These are phyloP conservation scores for Cunninghamia lanceolata DNA, from an alignment of 75 land plant species.

Conservation along the genomic window DNA sequence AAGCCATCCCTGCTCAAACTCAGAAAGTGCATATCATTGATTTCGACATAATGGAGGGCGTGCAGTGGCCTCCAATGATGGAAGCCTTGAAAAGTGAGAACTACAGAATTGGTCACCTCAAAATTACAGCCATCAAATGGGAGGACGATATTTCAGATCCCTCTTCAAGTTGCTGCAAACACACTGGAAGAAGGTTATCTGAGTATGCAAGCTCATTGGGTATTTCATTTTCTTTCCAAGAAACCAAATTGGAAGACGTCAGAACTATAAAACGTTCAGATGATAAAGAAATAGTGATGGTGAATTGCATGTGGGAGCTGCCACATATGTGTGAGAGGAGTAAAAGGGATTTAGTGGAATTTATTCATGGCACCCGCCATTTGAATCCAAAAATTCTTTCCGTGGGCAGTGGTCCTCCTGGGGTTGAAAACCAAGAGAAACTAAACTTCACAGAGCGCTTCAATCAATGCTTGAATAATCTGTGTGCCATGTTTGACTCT, in stretches of 20 bases:
- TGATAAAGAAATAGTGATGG: slow-evolving; percentile 38
- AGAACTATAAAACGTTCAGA: slow-evolving; percentile 20
- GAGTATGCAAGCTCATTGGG: slow-evolving; percentile 56
- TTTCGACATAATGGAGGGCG: slow-evolving; percentile 61
- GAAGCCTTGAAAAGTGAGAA: slow-evolving; percentile 32
- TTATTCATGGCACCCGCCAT: background rate
- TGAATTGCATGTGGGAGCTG: slow-evolving; percentile 58
- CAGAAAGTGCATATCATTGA: slow-evolving; percentile 52
- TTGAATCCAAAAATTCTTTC: background rate
- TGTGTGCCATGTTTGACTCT: slow-evolving; percentile 61
- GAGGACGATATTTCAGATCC: background rate
- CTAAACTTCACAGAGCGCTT: slow-evolving; percentile 12
- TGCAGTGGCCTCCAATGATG: slow-evolving; percentile 74
- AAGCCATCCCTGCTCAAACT: slow-evolving; percentile 21
- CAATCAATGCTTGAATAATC: slow-evolving; percentile 48
- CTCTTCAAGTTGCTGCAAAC: background rate
- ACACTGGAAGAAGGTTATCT: slow-evolving; percentile 20
- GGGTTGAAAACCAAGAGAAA: background rate
- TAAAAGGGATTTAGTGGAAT: background rate
- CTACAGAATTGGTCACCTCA: slow-evolving; percentile 24
- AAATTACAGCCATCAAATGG: slow-evolving; percentile 56
- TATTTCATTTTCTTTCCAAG: slow-evolving; percentile 54
- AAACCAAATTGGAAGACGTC: slow-evolving; percentile 37
- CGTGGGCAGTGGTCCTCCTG: background rate
- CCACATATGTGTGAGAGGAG: slow-evolving; percentile 24